Evolutionary conservation across 2,329 filamentous ascomycete genomes (phyloP), one percentile per base, ranked within the genome.

Genomic region (Beauveria medogensis): DNA sequence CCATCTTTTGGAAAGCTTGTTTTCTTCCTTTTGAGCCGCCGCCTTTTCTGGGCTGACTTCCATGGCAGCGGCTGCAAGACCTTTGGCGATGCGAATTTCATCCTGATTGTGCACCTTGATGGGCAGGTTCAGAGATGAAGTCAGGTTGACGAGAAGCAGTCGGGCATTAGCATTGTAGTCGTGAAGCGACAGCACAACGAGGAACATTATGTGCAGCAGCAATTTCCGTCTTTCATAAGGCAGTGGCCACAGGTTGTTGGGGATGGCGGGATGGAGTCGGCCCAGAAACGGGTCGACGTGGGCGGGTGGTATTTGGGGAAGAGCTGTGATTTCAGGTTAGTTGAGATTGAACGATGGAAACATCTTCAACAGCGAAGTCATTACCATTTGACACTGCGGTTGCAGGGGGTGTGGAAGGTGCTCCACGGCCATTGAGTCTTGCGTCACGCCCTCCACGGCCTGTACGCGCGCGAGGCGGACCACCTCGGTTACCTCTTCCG

Each of bases 91-190:
- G 62, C 90, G 86, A 48, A 83, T 80, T 71, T 97, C 91, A 60
- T 92, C 85, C 50, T 86, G 80, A 41, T 85, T 82, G 12, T 94
- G 78, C 3, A 86, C 74, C 40, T 80, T 80, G 26, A 87, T 73
- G 0, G 87, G 81, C 28, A 96, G 75, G n/a, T 85, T 80, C 10
- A 96, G 76, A 7, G 88, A 90, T 2, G 86, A 88, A 2, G 88
- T 80, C 46, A 93, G 71, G 65, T 89, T 80, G 18, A 91, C 75
- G 57, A 96, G 78, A 22, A 94, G 76, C 2, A 90, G 78, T 14
- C 90, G 83, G 3, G 90, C 89, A 67, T 90, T 86, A 5, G 89
- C 84, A 47, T 81, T 84, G 72, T 94, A 96, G 64, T 89, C 84
- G 68, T 94, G 87, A 16, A 95, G 75, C 2, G 89, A 92, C 2